A percentile compares a stretch with the other conserved stretches of the same genome.
These are phyloP conservation scores for Taiozyma onychis DNA, from an alignment of 1,139 yeast species.

Conservation along the genomic window DNA sequence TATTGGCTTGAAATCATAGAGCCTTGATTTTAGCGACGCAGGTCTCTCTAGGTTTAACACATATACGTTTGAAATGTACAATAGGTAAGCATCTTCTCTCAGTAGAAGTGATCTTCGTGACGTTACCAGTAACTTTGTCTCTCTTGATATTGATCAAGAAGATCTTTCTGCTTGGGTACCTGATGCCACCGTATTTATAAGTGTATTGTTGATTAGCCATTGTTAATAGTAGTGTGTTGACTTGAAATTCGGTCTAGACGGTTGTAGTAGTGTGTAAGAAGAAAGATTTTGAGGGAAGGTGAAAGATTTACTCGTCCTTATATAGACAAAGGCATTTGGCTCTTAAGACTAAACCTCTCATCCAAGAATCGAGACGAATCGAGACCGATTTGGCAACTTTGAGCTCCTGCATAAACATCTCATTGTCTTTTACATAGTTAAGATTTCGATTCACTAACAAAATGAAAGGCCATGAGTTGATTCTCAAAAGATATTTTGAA, in stretches of 20 bases:
- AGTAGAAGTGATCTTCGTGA: background rate
- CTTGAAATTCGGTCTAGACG: too few species aligned
- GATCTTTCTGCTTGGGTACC: background rate
- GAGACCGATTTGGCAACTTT: background rate
- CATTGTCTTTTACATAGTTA: background rate
- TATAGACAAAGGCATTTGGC: background rate
- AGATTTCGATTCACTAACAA: background rate
- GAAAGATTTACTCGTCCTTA: background rate
- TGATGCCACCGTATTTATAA: background rate
- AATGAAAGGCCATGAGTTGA: background rate
- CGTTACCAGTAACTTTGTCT: background rate
- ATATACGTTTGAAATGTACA: background rate
- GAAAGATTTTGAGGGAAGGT: background rate
- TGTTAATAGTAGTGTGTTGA: background rate
- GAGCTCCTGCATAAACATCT: background rate
- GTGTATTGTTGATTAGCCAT: background rate
- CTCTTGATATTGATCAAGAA: background rate
- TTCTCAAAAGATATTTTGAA: too few species aligned
- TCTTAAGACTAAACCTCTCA: background rate
- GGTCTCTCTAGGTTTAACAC: background rate
- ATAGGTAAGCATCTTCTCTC: background rate
- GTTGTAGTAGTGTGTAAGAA: background rate
- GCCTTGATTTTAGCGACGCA: background rate
- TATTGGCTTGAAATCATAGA: background rate
- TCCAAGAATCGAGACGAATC: background rate